Conservation (phyloP, 805 yeast species). For the Starmerella potacharoeniae region DNA sequence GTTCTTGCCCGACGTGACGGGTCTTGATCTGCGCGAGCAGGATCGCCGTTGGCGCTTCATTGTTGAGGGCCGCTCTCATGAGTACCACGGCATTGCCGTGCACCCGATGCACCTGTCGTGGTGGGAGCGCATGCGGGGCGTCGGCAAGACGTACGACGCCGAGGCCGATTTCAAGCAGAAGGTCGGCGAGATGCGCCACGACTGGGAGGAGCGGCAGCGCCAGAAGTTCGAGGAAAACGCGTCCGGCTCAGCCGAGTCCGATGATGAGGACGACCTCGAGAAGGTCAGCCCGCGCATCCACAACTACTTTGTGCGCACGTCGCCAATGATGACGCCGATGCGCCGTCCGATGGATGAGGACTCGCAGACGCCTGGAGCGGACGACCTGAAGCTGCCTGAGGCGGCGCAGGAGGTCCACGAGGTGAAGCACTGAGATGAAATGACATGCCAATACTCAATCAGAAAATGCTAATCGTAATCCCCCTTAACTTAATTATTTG, state of each 20-base stretch:
- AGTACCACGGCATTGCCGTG: conserved; percentile 33
- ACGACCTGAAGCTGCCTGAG: conserved; percentile 28
- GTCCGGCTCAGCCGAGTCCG: conserved; percentile 12
- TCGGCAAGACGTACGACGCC: conserved; percentile 30
- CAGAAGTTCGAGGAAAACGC: conserved; percentile 23
- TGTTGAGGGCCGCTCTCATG: conserved; percentile 28
- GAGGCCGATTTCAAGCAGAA: conserved; percentile 32
- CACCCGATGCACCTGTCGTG: conserved; percentile 29
- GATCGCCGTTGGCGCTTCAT: conserved; percentile 31
- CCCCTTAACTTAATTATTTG: not conserved
- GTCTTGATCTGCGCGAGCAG: conserved; percentile 30
- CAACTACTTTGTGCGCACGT: conserved; percentile 29
- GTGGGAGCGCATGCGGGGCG: conserved; percentile 30
- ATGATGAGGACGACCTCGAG: conserved; percentile 18
- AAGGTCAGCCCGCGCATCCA: conserved; percentile 28
- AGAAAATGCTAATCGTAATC: no score
- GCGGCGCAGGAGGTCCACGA: conserved; percentile 19
- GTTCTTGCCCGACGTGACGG: conserved; percentile 32
- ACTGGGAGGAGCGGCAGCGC: conserved; percentile 30
- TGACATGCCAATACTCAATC: no score
- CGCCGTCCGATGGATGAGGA: conserved; percentile 11
- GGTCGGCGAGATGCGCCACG: conserved; percentile 29
- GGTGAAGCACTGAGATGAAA: not conserved
- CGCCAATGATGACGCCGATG: conserved; percentile 28
- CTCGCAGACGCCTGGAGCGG: conserved; percentile 14